Conservation (phyloP, 1,139 yeast genomes). For the Kodamaea ohmeri region DNA sequence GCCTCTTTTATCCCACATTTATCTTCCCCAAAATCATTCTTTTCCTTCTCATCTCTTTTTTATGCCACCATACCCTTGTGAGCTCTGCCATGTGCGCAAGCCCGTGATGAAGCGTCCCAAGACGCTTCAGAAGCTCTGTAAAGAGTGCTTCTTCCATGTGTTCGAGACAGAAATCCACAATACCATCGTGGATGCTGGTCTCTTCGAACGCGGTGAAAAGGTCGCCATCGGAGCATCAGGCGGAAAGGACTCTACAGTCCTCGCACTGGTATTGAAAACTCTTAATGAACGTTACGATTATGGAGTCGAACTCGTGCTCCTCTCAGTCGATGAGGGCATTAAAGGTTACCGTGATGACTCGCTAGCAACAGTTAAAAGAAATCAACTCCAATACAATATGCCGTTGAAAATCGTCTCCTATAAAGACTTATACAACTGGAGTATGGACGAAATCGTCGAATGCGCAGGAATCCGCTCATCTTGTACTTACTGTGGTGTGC, state of each 20-base stretch:
- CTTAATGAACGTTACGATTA: conserved; percentile 85
- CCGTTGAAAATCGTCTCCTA: conserved; percentile 89
- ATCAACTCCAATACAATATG: conserved; percentile 82
- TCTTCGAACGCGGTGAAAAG: conserved; percentile 76
- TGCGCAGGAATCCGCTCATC: conserved; percentile 93
- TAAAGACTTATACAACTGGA: conserved; percentile 88
- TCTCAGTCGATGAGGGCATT: conserved; percentile 95
- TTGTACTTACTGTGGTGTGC: conserved; percentile 97
- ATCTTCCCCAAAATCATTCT: neutral
- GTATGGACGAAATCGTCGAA: conserved; percentile 96
- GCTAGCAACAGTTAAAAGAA: conserved; percentile 91
- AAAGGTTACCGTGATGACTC: conserved; percentile 97
- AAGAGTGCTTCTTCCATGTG: conserved; percentile 81
- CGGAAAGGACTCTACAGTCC: conserved; percentile 95
- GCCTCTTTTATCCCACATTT: too few species aligned
- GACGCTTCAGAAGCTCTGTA: conserved; percentile 87
- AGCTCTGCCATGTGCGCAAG: conserved; percentile 78
- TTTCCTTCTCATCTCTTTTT: neutral
- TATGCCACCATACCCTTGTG: conserved; percentile 47
- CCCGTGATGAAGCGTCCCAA: conserved; percentile 93
- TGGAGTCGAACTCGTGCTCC: conserved; percentile 75
- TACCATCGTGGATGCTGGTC: conserved; percentile 67
- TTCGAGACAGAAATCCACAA: conserved; percentile 96
- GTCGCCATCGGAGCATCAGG: conserved; percentile 99
- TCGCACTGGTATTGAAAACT: conserved; percentile 84